Base-by-base conservation (phyloP, 2,329 filamentous ascomycete species). In the Colletotrichum graminicola region DNA sequence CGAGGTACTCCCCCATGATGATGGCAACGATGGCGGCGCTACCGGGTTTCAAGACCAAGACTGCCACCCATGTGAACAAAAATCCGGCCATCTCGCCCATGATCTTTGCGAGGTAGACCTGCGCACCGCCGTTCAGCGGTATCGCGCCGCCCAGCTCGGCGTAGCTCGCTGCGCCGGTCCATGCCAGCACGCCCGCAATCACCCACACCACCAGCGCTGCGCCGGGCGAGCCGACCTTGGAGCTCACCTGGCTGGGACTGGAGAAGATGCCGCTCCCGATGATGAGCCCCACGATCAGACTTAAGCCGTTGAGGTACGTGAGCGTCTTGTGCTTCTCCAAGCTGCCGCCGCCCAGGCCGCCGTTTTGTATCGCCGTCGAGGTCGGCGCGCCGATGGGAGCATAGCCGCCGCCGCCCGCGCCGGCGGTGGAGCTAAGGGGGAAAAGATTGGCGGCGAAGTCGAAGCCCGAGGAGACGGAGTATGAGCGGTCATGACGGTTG, bases 191-290 rank as follows among this genome's bases (percentile, higher is more conserved):
- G n/a, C 95, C 95, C 3, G 95, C 95, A 52, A 98, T 90, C 1
- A 90, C 86, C 95, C 95, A 99, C 5, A 98, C 91, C n/a, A 98
- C 87, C 62, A 99, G 84, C 1, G 95, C 91, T 21, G 95, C 95
- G 61, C 95, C 96, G 0, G 95, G 94, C 36, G 95, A 98, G 12
- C 95, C 96, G 45, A 94, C 94, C 79, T 97, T 97, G 66, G 89
- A 89, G 81, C 96, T 97, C 76, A 99, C 95, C 79, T 97, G 94
- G 66, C 94, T 94, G 0, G 95, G 95, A 29, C 94, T 97, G 4
- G 94, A 97, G 82, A 98, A 99, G 77, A 99, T 98, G 18, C 95
- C 96, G 32, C 94, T 97, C 3, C 96, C 96, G 78, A 99, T 98
- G 75, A 98, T 97, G 74, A 99, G 83, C 1, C 96, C 95, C 60